phyloP scores from a whole-genome alignment of 495 filamentous ascomycete species.

The Aspergillus carlsbadensis region DNA sequence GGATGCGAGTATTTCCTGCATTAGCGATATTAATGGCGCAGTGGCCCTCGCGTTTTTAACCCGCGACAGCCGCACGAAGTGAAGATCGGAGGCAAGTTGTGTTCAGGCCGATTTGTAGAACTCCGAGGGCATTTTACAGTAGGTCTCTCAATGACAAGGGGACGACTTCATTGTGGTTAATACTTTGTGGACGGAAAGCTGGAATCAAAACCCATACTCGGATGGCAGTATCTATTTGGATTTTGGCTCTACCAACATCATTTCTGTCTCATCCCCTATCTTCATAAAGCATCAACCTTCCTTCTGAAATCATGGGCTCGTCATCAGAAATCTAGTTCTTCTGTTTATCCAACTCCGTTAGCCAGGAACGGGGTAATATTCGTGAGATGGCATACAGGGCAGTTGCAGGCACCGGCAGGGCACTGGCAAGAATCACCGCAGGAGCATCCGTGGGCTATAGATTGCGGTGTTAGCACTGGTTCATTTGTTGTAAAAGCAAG shows the following conservation, averaged over 20 bases:
- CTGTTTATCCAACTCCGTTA: not conserved
- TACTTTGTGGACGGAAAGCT: too few species aligned
- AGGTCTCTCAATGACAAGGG: not conserved
- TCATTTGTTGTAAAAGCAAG: too few species aligned
- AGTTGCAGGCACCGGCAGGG: conserved; percentile 46
- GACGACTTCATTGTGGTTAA: too few species aligned
- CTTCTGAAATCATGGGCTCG: too few species aligned
- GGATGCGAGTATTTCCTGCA: conserved; percentile 10
- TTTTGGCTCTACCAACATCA: too few species aligned
- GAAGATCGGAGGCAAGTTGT: not conserved
- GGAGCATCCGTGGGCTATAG: conserved; percentile 42
- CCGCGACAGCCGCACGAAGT: conserved; percentile 9
- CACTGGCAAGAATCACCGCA: conserved; percentile 48
- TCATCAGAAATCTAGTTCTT: conserved; percentile 1
- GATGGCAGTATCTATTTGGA: too few species aligned
- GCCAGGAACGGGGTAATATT: not conserved
- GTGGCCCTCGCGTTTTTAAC: not conserved
- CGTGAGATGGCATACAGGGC: conserved; percentile 37
- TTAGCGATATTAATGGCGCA: conserved; percentile 9
- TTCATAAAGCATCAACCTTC: too few species aligned
- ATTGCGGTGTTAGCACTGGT: conserved; percentile 20
- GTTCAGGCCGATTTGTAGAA: not conserved
- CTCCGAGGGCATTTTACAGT: not conserved
- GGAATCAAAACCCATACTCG: too few species aligned
- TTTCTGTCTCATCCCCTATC: too few species aligned